Base-by-base conservation (phyloP, 2,329 filamentous ascomycete species). In the Malbranchea zuffiana region DNA sequence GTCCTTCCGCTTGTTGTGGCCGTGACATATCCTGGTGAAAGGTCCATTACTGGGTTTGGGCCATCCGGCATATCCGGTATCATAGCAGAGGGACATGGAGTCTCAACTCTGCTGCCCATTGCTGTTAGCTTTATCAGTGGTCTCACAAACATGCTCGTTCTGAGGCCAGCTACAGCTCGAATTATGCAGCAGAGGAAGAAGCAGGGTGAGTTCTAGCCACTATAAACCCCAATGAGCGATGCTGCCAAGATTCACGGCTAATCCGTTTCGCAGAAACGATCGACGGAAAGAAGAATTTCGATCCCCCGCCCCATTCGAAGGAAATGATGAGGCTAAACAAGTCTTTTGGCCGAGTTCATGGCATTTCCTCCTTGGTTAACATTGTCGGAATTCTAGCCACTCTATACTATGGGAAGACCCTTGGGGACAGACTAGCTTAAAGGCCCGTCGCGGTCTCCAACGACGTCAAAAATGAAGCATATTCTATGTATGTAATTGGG, bases 221-320 rank as follows among this genome's bases (percentile, higher is more conserved):
- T 17, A 11, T 31, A 32, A 15, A 43, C 8, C 8, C 6, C 20
- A 31, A 39, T 11, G 16, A 5, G 5, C 2, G 10, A 2, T 31
- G 10, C 8, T 28, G 5, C 16, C 18, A 8, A 5, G 3, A 18
- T 15, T 21, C 3, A 24, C 2, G 10, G 13, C 29, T 37, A 16
- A 41, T 16, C 10, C 15, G 17, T 32, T 18, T 30, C 11, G 4
- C 26, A 71, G 87, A 88, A 68, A 85, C 80, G 44, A 77, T 80
- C 50, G 88, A 95, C 55, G 85, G 85, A 37, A 95, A 93, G 71
- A 82, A 81, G 56, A 83, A 78, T 59, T 82, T 81, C 52, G 85
- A 93, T 46, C 65, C 74, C 35, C 72, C 78, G 1, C 82, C 85
- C 25, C 83, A 93, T 52, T 90, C 82, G 4, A 69, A 78, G 48